A percentile compares a stretch with the other conserved stretches of the same genome.
Evolutionary conservation across 768 basidiomycete species (phyloP).

Genomic region (Arthromyces matolae): DNA sequence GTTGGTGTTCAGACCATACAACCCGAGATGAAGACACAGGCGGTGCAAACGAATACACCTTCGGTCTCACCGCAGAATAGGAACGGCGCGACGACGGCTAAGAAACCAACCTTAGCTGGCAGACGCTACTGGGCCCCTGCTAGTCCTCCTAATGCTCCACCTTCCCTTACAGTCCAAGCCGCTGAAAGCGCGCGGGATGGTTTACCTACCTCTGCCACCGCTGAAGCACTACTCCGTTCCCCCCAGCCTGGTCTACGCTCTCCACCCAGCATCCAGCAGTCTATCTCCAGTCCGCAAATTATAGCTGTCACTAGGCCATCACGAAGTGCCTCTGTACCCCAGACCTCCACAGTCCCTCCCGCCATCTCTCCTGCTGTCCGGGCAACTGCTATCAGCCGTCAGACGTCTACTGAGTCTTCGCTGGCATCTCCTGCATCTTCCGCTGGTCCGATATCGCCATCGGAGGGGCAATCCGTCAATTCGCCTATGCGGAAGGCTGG

Average conservation of each 20-base stretch:
- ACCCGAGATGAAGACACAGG: conserved; percentile 49
- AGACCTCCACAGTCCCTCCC: conserved; percentile 14
- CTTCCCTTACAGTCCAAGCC: conserved; percentile 23
- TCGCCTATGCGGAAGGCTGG: conserved; percentile 43
- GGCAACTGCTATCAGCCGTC: conserved; percentile 27
- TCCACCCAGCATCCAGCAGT: conserved; percentile 12
- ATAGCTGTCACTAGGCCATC: conserved; percentile 23
- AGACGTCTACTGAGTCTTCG: conserved; percentile 49
- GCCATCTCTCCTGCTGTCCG: conserved; percentile 7
- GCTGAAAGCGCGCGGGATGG: conserved; percentile 11
- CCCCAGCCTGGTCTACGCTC: conserved; percentile 3
- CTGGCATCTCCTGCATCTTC: conserved; percentile 54
- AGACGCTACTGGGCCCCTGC: conserved; percentile 29
- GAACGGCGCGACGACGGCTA: conserved; percentile 6
- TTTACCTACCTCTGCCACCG: conserved; percentile 18
- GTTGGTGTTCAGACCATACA: conserved; percentile 70
- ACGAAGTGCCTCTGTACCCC: conserved; percentile 16
- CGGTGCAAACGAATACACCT: conserved; percentile 52
- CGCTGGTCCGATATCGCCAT: conserved; percentile 47
- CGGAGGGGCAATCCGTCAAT: conserved; percentile 33
- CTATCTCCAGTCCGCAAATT: conserved; percentile 3
- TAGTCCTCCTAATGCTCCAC: conserved; percentile 18
- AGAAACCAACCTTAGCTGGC: conserved; percentile 16
- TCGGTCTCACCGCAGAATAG: conserved; percentile 15
- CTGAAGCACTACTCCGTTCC: conserved; percentile 5